Percentiles rank a stretch among this genome's conserved stretches.
phyloP scores from a whole-genome alignment of 2,329 filamentous ascomycete species.

The Chaetomiaceae sp. region DNA sequence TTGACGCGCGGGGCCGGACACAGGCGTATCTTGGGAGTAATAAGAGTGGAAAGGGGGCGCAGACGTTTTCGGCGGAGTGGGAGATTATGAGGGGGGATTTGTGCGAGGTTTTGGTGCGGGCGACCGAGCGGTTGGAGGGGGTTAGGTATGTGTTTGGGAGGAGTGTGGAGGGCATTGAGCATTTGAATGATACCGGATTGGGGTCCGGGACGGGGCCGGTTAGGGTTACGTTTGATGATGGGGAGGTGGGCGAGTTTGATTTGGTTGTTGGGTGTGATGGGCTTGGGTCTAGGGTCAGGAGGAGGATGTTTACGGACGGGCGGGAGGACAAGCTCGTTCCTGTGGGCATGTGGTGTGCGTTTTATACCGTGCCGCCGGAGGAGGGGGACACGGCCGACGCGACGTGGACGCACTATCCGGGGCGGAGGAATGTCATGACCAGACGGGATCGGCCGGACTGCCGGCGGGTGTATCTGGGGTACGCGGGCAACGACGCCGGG shows the following conservation, averaged over 20 bases:
- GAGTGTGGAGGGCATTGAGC: slow-evolving; percentile 26
- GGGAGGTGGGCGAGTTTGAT: slow-evolving; percentile 41
- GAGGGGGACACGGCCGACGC: slow-evolving; percentile 19
- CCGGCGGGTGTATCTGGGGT: slow-evolving; percentile 37
- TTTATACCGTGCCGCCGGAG: slow-evolving; percentile 31
- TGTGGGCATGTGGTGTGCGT: slow-evolving; percentile 25
- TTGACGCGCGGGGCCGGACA: slow-evolving; percentile 34
- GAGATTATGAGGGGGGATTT: slow-evolving; percentile 58
- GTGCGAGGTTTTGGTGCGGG: slow-evolving; percentile 45
- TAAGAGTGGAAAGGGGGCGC: slow-evolving; percentile 37
- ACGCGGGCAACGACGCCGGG: slow-evolving; percentile 25
- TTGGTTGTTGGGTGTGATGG: slow-evolving; percentile 52
- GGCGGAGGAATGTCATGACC: slow-evolving; percentile 33
- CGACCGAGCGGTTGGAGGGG: slow-evolving; percentile 23
- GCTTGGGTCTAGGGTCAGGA: slow-evolving; percentile 42
- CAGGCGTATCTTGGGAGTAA: slow-evolving; percentile 38
- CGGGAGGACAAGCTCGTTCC: background rate
- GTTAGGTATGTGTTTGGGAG: slow-evolving; percentile 29
- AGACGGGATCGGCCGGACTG: slow-evolving; percentile 35
- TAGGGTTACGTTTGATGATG: slow-evolving; percentile 38
- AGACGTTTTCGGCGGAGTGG: slow-evolving; percentile 49
- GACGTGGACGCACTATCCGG: slow-evolving; percentile 24
- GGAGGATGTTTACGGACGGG: slow-evolving; percentile 21
- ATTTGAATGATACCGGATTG: slow-evolving; percentile 15
- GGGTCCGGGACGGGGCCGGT: slow-evolving; percentile 18